A percentile compares a stretch with the other conserved stretches of the same genome.
Evolutionary conservation across 2,329 filamentous ascomycete genomes (phyloP).

Genomic region (Verticillium nonalfalfae): DNA sequence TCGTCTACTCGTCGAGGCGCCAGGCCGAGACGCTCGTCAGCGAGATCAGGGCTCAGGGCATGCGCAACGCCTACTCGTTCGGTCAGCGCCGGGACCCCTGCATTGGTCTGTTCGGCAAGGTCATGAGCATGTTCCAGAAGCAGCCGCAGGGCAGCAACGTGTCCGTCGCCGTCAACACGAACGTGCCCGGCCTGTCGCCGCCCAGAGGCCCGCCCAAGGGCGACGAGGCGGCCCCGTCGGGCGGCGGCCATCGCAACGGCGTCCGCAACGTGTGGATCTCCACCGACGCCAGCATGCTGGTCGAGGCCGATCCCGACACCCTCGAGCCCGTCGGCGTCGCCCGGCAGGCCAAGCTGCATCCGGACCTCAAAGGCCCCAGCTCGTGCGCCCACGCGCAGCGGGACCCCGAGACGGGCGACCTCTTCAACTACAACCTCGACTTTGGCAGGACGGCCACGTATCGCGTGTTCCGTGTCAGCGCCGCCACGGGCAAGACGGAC

Average conservation of each 20-base stretch:
- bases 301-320: constrained; percentile 61
- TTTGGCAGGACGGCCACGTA: constrained; percentile 54
- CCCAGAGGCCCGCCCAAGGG: constrained; percentile 1
- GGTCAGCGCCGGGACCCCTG: constrained; percentile 70
- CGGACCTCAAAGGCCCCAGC: constrained; percentile 58
- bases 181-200: constrained; percentile 51
- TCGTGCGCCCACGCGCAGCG: constrained; percentile 66
- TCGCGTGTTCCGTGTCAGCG: constrained; percentile 61
- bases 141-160: constrained; percentile 44
- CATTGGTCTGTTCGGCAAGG: constrained; percentile 64
- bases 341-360: constrained; percentile 56
- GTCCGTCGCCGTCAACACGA: constrained; percentile 58
- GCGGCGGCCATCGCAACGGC: constrained; percentile 26
- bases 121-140: constrained; percentile 52
- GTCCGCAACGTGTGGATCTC: constrained; percentile 44
- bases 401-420: constrained; percentile 66
- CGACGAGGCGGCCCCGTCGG: constrained; percentile 4
- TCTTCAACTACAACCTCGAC: constrained; percentile 78
- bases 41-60: constrained; percentile 12
- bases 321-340: constrained; percentile 66
- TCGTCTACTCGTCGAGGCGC: constrained; percentile 66
- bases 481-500: constrained; percentile 56
- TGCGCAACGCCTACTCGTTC: constrained; percentile 48
- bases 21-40: constrained; percentile 60
- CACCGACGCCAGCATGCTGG: constrained; percentile 51